Evolutionary conservation across 2,329 filamentous ascomycete species (phyloP).

Genomic region (Emergomyces orientalis): DNA sequence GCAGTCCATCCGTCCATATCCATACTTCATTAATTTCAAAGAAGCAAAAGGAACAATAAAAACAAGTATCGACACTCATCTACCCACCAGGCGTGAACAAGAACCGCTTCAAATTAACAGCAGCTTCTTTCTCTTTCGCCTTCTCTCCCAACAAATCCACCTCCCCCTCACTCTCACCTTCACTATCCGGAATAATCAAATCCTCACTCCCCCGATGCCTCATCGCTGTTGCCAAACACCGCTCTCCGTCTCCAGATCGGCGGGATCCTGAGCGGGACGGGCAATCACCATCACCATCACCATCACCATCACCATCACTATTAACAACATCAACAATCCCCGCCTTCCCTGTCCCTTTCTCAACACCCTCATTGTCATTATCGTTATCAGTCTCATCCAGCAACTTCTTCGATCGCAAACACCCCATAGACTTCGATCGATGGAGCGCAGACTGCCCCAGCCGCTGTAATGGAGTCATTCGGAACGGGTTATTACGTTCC

Average conservation of each 20-base stretch:
- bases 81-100: constrained; percentile 5
- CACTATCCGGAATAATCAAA: constrained; percentile 42
- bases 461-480: constrained; percentile 34
- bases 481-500: background rate
- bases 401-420: constrained; percentile 9
- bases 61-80: background rate
- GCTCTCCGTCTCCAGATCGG: background rate
- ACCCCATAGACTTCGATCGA: constrained; percentile 31
- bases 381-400: background rate
- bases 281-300: background rate
- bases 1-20: too few relatives aligned
- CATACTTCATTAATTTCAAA: too few relatives aligned
- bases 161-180: constrained; percentile 26
- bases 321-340: background rate
- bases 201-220: constrained; percentile 40
- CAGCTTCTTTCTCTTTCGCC: background rate
- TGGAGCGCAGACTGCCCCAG: constrained; percentile 32
- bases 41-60: constrained; percentile 8
- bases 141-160: background rate
- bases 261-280: background rate
- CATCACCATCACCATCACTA: background rate
- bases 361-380: background rate
- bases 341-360: background rate
- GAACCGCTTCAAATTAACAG: constrained; percentile 13
- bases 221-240: background rate